Evolutionary conservation across 768 basidiomycete species (phyloP).

Genomic region (Calocera viscosa): DNA sequence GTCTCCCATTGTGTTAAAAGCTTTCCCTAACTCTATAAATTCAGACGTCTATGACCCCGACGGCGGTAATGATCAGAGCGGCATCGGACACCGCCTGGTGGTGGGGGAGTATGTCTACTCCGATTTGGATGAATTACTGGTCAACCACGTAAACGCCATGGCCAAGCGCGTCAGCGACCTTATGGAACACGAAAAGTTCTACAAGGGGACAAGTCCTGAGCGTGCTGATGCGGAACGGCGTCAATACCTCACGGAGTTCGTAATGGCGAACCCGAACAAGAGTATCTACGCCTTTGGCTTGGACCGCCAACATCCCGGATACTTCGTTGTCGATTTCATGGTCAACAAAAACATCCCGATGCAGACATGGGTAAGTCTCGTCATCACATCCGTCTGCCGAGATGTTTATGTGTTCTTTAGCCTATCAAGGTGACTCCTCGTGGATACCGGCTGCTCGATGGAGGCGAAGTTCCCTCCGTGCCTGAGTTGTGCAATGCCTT

Average conservation of each 20-base stretch:
- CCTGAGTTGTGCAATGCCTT: slow-evolving; percentile 93
- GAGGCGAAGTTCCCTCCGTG: slow-evolving; percentile 69
- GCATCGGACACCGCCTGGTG: slow-evolving; percentile 54
- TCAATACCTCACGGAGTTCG: slow-evolving; percentile 71
- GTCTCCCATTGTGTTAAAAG: background rate
- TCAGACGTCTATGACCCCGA: slow-evolving; percentile 74
- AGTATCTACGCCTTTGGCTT: slow-evolving; percentile 93
- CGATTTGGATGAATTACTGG: slow-evolving; percentile 92
- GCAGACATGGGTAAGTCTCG: slow-evolving; percentile 72
- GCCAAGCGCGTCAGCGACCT: slow-evolving; percentile 86
- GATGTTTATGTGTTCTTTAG: slow-evolving; percentile 29
- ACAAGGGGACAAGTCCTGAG: slow-evolving; percentile 39
- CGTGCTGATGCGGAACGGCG: slow-evolving; percentile 38
- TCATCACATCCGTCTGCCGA: background rate
- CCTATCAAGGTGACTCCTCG: slow-evolving; percentile 78
- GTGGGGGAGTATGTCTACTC: slow-evolving; percentile 71
- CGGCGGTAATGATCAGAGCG: slow-evolving; percentile 53
- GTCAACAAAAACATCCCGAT: slow-evolving; percentile 83
- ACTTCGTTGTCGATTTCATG: slow-evolving; percentile 86
- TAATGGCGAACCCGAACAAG: slow-evolving; percentile 85
- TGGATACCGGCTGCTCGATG: slow-evolving; percentile 82
- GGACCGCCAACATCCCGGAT: slow-evolving; percentile 80
- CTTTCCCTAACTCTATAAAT: background rate
- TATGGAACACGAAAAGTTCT: slow-evolving; percentile 92
- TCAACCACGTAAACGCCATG: slow-evolving; percentile 92